phyloP scores from a whole-genome alignment of 805 yeast species.

The Ogataea zsoltii region DNA sequence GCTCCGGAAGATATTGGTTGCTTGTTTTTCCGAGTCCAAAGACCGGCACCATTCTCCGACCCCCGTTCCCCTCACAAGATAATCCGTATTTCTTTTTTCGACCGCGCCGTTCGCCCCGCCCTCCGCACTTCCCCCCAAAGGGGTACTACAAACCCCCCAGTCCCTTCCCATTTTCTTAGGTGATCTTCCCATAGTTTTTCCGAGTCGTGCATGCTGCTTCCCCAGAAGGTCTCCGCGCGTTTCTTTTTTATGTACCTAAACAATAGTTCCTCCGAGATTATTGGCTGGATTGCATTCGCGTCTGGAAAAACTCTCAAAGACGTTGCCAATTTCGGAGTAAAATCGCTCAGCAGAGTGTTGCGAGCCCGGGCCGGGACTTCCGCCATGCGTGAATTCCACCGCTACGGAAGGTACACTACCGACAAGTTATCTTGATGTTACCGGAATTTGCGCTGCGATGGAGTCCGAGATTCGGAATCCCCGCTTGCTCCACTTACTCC shows the following conservation, averaged over 20 bases:
- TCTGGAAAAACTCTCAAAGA: not conserved
- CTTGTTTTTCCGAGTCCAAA: not conserved
- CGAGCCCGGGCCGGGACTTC: conserved; percentile 4
- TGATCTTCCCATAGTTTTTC: conserved; percentile 4
- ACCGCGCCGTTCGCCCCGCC: conserved; percentile 11
- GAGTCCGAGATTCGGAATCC: conserved; percentile 1
- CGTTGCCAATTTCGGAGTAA: not conserved
- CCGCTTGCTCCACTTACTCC: conserved; percentile 2
- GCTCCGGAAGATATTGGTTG: no score
- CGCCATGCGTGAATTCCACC: not conserved
- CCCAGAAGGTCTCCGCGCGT: not conserved
- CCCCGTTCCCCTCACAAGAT: conserved; percentile 2
- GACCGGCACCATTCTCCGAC: not conserved
- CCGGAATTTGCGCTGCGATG: not conserved
- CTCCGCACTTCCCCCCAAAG: conserved; percentile 10
- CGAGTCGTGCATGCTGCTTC: conserved; percentile 1
- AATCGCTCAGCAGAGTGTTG: not conserved
- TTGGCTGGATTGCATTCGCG: not conserved
- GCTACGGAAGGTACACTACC: not conserved
- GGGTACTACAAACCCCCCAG: conserved; percentile 10
- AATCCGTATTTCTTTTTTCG: conserved; percentile 2
- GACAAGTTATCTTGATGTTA: not conserved
- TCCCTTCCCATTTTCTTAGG: conserved; percentile 8
- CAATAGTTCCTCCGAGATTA: not conserved
- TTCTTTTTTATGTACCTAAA: conserved; percentile 3